Conservation (phyloP, 768 basidiomycete species). For the Lactifluus pinguis region DNA sequence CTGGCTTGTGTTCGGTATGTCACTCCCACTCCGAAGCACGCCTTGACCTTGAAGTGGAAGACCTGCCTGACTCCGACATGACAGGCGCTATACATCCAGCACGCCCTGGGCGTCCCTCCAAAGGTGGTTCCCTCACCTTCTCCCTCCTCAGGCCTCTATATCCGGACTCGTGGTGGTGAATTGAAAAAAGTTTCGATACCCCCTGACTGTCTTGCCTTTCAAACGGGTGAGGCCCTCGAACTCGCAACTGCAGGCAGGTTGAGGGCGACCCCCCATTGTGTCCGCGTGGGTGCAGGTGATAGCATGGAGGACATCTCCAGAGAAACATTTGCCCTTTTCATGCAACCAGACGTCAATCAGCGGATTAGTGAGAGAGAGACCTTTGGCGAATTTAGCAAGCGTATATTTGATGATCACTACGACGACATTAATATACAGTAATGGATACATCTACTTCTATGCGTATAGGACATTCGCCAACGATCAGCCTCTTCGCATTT, state of each 20-base stretch:
- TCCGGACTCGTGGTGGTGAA: conserved; percentile 72
- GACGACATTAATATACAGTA: conserved; percentile 23
- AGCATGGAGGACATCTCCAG: conserved; percentile 49
- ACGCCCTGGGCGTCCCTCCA: conserved; percentile 33
- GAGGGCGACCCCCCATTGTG: conserved; percentile 92
- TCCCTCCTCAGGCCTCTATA: conserved; percentile 78
- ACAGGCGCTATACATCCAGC: conserved; percentile 77
- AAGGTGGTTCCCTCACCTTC: conserved; percentile 57
- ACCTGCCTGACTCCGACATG: neutral
- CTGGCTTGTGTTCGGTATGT: conserved; percentile 82
- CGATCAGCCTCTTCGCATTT: neutral
- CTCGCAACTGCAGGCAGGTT: conserved; percentile 74
- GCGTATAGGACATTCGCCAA: neutral
- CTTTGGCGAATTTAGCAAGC: conserved; percentile 86
- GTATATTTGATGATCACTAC: conserved; percentile 61
- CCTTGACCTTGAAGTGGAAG: neutral
- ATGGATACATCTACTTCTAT: neutral
- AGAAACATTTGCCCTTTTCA: conserved; percentile 85
- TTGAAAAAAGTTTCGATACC: conserved; percentile 85
- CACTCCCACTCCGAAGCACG: neutral
- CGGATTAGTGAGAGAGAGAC: conserved; percentile 60
- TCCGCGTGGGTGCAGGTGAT: conserved; percentile 53
- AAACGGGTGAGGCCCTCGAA: conserved; percentile 94
- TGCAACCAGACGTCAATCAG: conserved; percentile 82
- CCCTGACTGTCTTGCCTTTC: conserved; percentile 79